Conservation (phyloP, 257 asterid species). For the Solanum appendiculatum region DNA sequence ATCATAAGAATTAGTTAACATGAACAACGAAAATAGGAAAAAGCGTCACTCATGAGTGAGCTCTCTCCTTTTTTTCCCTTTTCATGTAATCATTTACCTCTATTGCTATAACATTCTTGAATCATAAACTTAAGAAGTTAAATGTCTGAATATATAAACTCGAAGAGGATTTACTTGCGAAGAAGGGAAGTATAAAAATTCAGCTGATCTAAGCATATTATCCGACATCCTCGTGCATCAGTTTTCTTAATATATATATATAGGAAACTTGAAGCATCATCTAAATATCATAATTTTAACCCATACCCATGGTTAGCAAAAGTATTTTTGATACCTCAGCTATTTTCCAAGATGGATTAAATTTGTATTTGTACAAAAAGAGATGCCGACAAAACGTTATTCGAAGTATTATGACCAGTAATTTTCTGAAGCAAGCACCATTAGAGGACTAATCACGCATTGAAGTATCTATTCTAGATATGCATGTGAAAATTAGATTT, state of each 20-base stretch:
- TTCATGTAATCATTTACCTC: not conserved
- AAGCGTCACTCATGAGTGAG: not conserved
- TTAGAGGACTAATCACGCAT: not conserved
- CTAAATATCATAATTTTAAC: too few relatives aligned
- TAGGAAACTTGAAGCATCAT: too few relatives aligned
- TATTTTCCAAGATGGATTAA: not conserved
- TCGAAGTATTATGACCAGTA: not conserved
- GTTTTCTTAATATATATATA: too few relatives aligned
- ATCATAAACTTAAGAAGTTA: not conserved
- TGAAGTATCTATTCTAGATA: not conserved
- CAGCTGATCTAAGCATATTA: too few relatives aligned
- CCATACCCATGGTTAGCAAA: not conserved
- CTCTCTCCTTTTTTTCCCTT: too few relatives aligned
- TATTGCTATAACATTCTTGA: not conserved
- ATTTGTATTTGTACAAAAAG: not conserved
- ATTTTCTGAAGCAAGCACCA: not conserved
- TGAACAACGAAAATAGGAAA: not conserved
- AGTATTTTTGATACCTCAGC: not conserved
- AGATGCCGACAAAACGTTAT: too few relatives aligned
- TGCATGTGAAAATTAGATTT: not conserved
- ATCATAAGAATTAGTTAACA: not conserved
- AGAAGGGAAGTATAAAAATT: too few relatives aligned
- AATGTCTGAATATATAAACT: not conserved
- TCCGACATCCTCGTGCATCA: too few relatives aligned
- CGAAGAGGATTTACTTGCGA: not conserved